Percentiles rank a stretch among this genome's conserved stretches.
Evolutionary conservation across 2,329 filamentous ascomycete genomes (phyloP).

Genomic region (Alternaria alternata): DNA sequence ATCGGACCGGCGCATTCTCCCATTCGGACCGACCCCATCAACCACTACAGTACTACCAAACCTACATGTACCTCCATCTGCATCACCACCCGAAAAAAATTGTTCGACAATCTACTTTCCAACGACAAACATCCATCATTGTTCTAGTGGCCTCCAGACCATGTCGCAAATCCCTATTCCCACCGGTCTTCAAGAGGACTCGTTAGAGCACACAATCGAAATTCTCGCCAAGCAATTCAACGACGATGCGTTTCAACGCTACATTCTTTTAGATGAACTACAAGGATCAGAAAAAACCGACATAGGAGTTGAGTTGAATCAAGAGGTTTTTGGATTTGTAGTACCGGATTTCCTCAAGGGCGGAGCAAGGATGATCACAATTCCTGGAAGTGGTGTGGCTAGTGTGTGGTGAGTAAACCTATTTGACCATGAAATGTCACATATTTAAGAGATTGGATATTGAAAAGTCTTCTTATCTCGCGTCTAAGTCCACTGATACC

Average conservation of each 20-base stretch:
- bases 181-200: slow-evolving; percentile 5
- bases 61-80: background rate
- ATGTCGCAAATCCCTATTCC: slow-evolving; percentile 13
- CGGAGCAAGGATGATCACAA: slow-evolving; percentile 12
- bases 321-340: slow-evolving; percentile 1
- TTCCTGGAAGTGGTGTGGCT: slow-evolving; percentile 8
- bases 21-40: slow-evolving; percentile 5
- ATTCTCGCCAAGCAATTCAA: slow-evolving; percentile 12
- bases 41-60: background rate
- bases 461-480: background rate
- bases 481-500: background rate
- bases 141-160: background rate
- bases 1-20: background rate
- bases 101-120: background rate
- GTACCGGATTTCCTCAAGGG: background rate
- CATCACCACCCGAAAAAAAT: background rate
- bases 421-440: background rate
- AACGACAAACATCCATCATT: fast-evolving
- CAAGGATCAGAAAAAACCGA: background rate
- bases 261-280: slow-evolving; percentile 5
- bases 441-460: background rate
- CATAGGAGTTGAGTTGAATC: slow-evolving; percentile 1
- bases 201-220: slow-evolving; percentile 13
- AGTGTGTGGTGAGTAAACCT: slow-evolving; percentile 13
- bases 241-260: slow-evolving; percentile 12